These are phyloP conservation scores for Ascochyta viciae-villosae DNA, from an alignment of 2,329 filamentous ascomycete species.

Conservation along the genomic window DNA sequence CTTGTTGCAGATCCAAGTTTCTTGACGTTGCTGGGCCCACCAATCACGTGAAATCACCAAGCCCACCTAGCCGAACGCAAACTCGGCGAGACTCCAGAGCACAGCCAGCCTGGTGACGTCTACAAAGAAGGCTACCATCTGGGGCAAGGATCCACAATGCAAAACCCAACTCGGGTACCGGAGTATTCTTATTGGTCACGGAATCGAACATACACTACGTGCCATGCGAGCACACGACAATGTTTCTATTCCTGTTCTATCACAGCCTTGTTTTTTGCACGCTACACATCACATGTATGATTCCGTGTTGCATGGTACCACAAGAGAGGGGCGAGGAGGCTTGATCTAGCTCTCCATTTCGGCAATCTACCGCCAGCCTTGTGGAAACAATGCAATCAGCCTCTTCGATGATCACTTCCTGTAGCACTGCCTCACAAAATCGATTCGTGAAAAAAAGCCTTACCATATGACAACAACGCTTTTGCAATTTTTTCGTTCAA, in stretches of 20 bases:
- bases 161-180: not conserved
- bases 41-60: constrained; percentile 31
- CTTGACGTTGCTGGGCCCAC: constrained; percentile 22
- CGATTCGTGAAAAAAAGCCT: not conserved
- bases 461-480: not conserved
- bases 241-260: constrained; percentile 19
- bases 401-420: constrained; percentile 9
- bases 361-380: not conserved
- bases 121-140: constrained; percentile 19
- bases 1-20: constrained; percentile 21
- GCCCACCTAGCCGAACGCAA: constrained; percentile 18
- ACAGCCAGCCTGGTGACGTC: constrained; percentile 38
- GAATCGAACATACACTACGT: not conserved
- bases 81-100: constrained; percentile 29
- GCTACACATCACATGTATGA: not conserved
- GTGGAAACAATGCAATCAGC: constrained; percentile 8
- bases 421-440: constrained; percentile 24
- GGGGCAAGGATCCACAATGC: not conserved
- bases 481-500: not conserved
- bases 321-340: not conserved
- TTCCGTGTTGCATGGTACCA: not conserved
- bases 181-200: not conserved
- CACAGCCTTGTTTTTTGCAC: constrained; percentile 6
- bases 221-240: constrained; percentile 1
- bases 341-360: constrained; percentile 6